Evolutionary conservation across 768 basidiomycete genomes (phyloP).

Genomic region (Mycena metata): DNA sequence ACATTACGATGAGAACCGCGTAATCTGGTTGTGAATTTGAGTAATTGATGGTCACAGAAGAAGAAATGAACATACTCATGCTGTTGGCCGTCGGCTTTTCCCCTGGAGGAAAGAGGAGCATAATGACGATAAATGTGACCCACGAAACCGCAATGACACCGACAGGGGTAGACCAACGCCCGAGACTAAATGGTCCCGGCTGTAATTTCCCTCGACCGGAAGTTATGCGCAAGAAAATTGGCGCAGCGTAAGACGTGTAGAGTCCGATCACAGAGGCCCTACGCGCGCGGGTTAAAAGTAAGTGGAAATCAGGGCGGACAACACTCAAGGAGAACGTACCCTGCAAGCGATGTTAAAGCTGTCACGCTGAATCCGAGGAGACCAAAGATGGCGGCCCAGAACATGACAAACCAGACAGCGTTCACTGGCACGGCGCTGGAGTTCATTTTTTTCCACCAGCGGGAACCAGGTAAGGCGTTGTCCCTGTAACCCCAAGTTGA

Average conservation of each 20-base stretch:
- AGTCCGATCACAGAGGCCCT: slow-evolving; percentile 81
- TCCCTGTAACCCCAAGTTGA: slow-evolving; percentile 53
- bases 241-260: slow-evolving; percentile 75
- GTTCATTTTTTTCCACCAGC: slow-evolving; percentile 77
- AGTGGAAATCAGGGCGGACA: neutral
- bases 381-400: slow-evolving; percentile 67
- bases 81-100: slow-evolving; percentile 54
- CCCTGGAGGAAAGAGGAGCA: slow-evolving; percentile 70
- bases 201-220: slow-evolving; percentile 70
- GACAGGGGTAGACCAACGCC: slow-evolving; percentile 70
- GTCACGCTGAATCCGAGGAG: slow-evolving; percentile 75
- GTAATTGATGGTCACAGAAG: slow-evolving; percentile 16
- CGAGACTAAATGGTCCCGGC: slow-evolving; percentile 73
- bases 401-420: slow-evolving; percentile 82
- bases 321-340: slow-evolving; percentile 54
- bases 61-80: slow-evolving; percentile 67
- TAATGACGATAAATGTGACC: slow-evolving; percentile 71
- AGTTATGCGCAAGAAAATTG: slow-evolving; percentile 80
- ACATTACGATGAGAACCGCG: slow-evolving; percentile 73
- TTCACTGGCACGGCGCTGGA: slow-evolving; percentile 75
- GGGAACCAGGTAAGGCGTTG: slow-evolving; percentile 79
- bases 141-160: slow-evolving; percentile 74
- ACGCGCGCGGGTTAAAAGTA: slow-evolving; percentile 14
- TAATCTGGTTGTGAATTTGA: slow-evolving; percentile 62
- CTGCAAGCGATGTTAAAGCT: slow-evolving; percentile 75